Base-by-base conservation (phyloP, 768 basidiomycete genomes). In the Lepiota brunneoincarnata region DNA sequence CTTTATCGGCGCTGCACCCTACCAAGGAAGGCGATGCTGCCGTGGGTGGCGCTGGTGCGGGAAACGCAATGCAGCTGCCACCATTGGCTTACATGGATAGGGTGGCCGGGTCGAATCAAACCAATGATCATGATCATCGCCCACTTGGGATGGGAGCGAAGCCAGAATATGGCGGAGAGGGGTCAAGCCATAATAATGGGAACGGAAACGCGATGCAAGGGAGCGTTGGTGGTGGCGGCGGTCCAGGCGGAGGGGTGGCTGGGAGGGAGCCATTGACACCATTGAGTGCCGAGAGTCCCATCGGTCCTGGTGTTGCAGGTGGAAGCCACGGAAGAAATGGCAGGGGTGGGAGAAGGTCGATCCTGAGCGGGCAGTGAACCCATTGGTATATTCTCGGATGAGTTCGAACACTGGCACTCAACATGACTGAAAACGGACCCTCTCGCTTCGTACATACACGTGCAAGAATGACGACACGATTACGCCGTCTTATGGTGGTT, bases 1-100 rank as follows among this genome's bases (percentile, higher is more conserved):
- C 53, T 11, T 40, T 54, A 24, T 54, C 52, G 21, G 52, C 31
- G 2, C 52, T 45, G 17, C 53, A 28, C 41, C 48, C 53, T 18
- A 45, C 53, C n/a, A 54, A 38, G 15, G 53, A 46, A 20, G 45
- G 17, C 23, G 46, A 11, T n/a, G 37, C 43, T 26, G 21, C 12
- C 4, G 24, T 23, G n/a, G n/a, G 24, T 2, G 24, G 43, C 20
- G 24, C 35, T 4, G 45, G 45, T 5, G n/a, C 23, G 18, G 36
- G 51, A 17, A 41, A 37, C 35, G 45, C 28, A 26, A 54, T 46
- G 38, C 53, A 54, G 20, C 36, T 54, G n/a, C 53, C 53, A 31
- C 53, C 53, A n/a, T 23, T 54, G 45, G 37, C 53, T 5, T 42
- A 54, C 42, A 54, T 54, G 53, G 53, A 54, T 21, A 45, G 53